These are phyloP conservation scores for Noccaea caerulescens DNA, from an alignment of 345 rosid species.

Conservation along the genomic window DNA sequence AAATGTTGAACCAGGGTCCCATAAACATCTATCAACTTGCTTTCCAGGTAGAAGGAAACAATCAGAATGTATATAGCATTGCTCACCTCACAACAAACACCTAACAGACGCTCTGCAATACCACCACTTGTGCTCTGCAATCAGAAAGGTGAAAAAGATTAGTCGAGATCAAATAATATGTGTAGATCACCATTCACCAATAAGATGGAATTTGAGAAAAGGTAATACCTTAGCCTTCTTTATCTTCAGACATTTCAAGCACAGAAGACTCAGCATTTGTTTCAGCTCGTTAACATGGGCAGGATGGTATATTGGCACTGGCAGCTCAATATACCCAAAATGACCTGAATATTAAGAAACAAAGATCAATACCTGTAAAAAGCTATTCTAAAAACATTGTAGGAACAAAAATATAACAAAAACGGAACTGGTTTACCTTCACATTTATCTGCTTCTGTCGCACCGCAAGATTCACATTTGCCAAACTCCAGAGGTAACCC, in stretches of 20 bases:
- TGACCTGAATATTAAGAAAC: conserved; percentile 65
- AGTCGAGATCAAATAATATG: conserved; percentile 18
- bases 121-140: conserved; percentile 60
- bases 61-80: conserved; percentile 22
- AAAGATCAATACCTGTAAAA: conserved; percentile 24
- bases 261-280: conserved; percentile 71
- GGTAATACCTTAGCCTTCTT: conserved; percentile 69
- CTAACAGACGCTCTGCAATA: conserved; percentile 67
- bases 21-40: conserved; percentile 4
- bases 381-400: conserved; percentile 1
- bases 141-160: conserved; percentile 45
- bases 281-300: conserved; percentile 76
- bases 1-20: conserved; percentile 14
- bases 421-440: conserved; percentile 61
- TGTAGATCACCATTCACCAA: conserved; percentile 14
- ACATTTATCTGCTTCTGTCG: conserved; percentile 78
- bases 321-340: conserved; percentile 86
- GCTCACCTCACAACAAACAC: conserved; percentile 87
- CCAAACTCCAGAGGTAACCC: conserved; percentile 94
- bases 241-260: conserved; percentile 87
- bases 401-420: conserved; percentile 5
- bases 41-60: conserved; percentile 24
- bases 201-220: conserved; percentile 1
- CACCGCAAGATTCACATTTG: conserved; percentile 90
- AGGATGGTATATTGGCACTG: conserved; percentile 90